Evolutionary conservation across 176 grass and related monocot genomes (phyloP).

Genomic region (Phoenix roebelenii): DNA sequence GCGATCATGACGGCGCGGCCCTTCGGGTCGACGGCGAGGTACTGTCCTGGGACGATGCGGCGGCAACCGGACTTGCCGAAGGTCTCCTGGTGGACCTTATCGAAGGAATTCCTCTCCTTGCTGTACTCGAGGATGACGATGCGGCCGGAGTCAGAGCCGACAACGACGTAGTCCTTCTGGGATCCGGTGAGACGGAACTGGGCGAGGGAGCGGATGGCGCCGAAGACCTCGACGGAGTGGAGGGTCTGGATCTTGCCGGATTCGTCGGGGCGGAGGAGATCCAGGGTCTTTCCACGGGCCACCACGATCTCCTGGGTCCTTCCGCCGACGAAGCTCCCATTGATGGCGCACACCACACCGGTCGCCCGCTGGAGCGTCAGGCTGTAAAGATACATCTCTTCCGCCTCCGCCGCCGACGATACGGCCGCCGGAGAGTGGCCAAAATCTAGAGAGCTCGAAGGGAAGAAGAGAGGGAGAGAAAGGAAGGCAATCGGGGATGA

Average conservation of each 20-base stretch:
- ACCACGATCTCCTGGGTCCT: conserved; percentile 90
- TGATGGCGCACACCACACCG: conserved; percentile 77
- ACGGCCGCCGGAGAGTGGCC: too few species aligned
- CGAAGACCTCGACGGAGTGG: conserved; percentile 90
- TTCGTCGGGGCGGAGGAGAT: conserved; percentile 81
- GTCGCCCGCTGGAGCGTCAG: conserved; percentile 70
- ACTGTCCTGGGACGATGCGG: conserved; percentile 88
- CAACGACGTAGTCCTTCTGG: conserved; percentile 83
- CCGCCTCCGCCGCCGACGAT: background rate
- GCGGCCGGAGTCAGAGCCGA: conserved; percentile 86
- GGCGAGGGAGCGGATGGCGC: conserved; percentile 82
- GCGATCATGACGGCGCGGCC: conserved; percentile 83
- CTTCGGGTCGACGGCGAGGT: conserved; percentile 83
- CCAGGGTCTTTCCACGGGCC: conserved; percentile 61
- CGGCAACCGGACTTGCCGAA: conserved; percentile 95
- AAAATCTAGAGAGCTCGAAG: too few species aligned
- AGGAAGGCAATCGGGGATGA: too few species aligned
- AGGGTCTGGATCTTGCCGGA: conserved; percentile 69
- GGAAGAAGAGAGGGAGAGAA: too few species aligned
- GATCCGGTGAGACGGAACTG: conserved; percentile 96
- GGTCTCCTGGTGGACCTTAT: conserved; percentile 97
- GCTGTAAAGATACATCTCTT: conserved; percentile 78
- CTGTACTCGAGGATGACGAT: conserved; percentile 94
- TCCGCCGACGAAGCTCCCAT: conserved; percentile 82
- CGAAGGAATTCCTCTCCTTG: conserved; percentile 67